Base-by-base conservation (phyloP, 305 asterid species). In the Solanum hybrid region DNA sequence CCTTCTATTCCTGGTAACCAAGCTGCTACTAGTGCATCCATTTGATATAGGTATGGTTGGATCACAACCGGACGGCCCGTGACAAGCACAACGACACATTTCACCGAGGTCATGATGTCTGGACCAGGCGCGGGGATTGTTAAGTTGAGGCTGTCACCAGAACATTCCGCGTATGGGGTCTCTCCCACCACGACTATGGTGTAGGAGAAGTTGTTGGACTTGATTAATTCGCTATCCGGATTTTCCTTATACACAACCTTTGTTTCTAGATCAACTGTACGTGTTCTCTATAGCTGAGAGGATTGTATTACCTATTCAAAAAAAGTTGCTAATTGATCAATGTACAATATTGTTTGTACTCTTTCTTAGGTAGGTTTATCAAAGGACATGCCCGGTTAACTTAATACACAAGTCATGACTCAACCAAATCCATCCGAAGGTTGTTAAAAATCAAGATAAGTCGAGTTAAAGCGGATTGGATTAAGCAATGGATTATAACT, bases 1-100 rank as follows among this genome's bases (percentile, higher is more conserved):
- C 96, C 95, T 90, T 94, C 95, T 0, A 92, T 90, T 17, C 96
- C 96, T 7, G 94, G 96, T 29, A 94, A 91, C 97, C 97, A 95
- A 76, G 97, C 95, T 6, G 95, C 96, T 27, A 95, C 95, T 66
- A 95, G 94, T 27, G 93, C 96, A 36, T 95, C 94, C 3, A 95
- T 90, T 85, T 89, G 90, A 38, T 88, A 88, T 51, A 95, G 89
- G 31, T 95, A 94, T 2, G 94, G 96, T 80, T 92, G 90, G 69
- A 95, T 89, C 89, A 94, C 92, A 2, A 94, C 92, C 0, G 94
- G 95, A 8, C 93, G 93, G 24, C 97, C 97, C 0, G 93, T 92
- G 86, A 93, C 86, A n/a, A 92, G 91, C 82, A 95, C 91, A n/a
- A 94, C 95, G 0, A 92, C 92, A 40, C 97, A 95, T 91, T 89